These are phyloP conservation scores for Zea luxurians DNA, from an alignment of 176 grass and related monocot species.

Conservation along the genomic window DNA sequence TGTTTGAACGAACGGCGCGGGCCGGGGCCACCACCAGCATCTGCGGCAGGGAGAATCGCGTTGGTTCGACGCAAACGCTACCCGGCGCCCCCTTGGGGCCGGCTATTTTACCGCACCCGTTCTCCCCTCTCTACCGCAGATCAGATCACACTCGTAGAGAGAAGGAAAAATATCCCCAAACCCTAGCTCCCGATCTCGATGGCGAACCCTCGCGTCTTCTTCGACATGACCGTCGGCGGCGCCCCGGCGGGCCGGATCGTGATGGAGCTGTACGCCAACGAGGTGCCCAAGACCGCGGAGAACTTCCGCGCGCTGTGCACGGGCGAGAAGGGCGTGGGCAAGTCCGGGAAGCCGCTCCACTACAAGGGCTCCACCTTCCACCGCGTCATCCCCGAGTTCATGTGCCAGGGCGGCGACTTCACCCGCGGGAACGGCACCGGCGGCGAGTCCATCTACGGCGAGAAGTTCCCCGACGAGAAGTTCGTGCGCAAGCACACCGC, in stretches of 20 bases:
- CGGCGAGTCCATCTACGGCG: slow-evolving; percentile 27
- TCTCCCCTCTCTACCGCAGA: neutral
- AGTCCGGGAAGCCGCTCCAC: slow-evolving; percentile 15
- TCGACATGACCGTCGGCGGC: slow-evolving; percentile 25
- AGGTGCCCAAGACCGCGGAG: neutral
- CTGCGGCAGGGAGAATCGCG: neutral
- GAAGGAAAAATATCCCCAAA: neutral
- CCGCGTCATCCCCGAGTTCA: slow-evolving; percentile 21
- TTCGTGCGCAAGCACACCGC: slow-evolving; percentile 14
- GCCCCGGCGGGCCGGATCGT: slow-evolving; percentile 10
- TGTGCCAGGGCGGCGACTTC: slow-evolving; percentile 30
- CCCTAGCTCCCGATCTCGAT: neutral
- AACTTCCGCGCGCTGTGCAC: neutral
- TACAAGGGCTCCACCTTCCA: slow-evolving; percentile 23
- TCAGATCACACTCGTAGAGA: neutral
- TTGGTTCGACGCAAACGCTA: neutral
- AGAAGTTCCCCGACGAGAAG: slow-evolving; percentile 21
- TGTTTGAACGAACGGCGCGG: neutral
- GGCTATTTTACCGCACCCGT: neutral
- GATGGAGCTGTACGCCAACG: slow-evolving; percentile 19
- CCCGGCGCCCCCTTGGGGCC: neutral
- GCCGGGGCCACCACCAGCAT: neutral
- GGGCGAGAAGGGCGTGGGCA: slow-evolving; percentile 14
- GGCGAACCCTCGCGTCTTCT: slow-evolving; percentile 23
- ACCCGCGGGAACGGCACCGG: slow-evolving; percentile 18